Base-by-base conservation (phyloP, 176 grass and related monocot species). In the Alloteropsis semialata region DNA sequence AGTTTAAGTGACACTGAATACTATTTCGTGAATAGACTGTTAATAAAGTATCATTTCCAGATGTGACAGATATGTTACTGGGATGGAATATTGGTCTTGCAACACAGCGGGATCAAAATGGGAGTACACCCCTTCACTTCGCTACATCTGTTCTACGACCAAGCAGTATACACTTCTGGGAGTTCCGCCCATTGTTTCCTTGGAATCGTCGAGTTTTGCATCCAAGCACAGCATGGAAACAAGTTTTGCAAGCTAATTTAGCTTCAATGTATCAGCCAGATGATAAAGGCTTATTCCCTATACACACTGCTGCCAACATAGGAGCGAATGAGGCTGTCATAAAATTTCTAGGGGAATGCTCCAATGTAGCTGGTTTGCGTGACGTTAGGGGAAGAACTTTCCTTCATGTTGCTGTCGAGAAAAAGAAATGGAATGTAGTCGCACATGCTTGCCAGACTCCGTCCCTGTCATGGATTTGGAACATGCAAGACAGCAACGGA, bases 71-170 rank as follows among this genome's bases (percentile, higher is more conserved):
- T 36, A 50, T 37, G 36, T 16, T 68, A n/a, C 28, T 81, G 13
- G 3, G 9, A 13, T 81, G 77, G 77, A 65, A 81, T 44, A 44
- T 49, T 62, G 45, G 61, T 8, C 41, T 81, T 8, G 34, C 60
- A 68, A 12, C 19, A 36, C 44, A 65, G 50, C 28, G 44, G 55
- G 77, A 69, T 68, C 22, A 81, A 43, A 81, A 66, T 1, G 77
- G 77, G 7, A 68, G 59, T 25, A 81, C 60, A 21, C 77, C 77
- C 42, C 77, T 81, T 81, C 77, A 81, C 42, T 81, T 81, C 25
- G 59, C 25, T 6, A 66, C 77, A 19, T 81, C 62, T 37, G 16
- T 21, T 30, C 32, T 65, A 19, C 62, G 17, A 5, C 62, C 62
- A 65, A 65, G n/a, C n/a, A n/a, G n/a, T n/a, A n/a, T n/a, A n/a